Evolutionary conservation across 2,329 filamentous ascomycete genomes (phyloP).

Genomic region (Cladophialophora chaetospira): DNA sequence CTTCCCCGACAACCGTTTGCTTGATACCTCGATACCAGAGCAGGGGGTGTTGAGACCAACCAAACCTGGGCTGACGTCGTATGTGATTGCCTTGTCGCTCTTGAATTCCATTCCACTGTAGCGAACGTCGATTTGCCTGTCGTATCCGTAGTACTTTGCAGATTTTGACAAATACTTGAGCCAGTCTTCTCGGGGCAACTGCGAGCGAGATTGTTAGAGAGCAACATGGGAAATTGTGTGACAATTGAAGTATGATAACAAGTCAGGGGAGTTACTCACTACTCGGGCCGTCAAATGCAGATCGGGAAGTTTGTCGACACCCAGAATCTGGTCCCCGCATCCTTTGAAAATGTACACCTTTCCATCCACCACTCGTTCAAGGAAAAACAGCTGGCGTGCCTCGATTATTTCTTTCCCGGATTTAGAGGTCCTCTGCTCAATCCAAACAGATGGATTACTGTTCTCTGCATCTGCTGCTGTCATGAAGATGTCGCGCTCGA

Average conservation of each 20-base stretch:
- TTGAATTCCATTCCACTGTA: not conserved
- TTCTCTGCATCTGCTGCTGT: conserved; percentile 6
- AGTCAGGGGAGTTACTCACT: not conserved
- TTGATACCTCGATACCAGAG: conserved; percentile 7
- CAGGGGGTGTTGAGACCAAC: not conserved
- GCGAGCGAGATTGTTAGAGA: not conserved
- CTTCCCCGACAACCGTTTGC: not conserved
- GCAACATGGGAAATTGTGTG: not conserved
- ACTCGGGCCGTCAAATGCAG: conserved; percentile 12
- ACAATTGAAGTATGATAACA: too few relatives aligned
- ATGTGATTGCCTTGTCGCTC: not conserved
- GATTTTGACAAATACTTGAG: conserved; percentile 2
- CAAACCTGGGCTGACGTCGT: not conserved
- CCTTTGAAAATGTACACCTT: conserved; percentile 8
- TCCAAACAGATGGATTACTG: conserved; percentile 5
- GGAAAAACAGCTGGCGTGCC: conserved; percentile 10
- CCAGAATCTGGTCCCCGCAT: conserved; percentile 9
- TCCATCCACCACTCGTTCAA: conserved; percentile 6
- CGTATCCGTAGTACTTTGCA: conserved; percentile 14
- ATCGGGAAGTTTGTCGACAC: conserved; percentile 6
- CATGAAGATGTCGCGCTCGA: conserved; percentile 15
- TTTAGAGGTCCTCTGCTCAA: conserved; percentile 6
- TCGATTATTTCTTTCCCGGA: conserved; percentile 8
- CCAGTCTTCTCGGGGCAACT: conserved; percentile 12
- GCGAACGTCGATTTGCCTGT: not conserved